These are phyloP conservation scores for Colletotrichum coccodes DNA, from an alignment of 2,329 filamentous ascomycete species.

Conservation along the genomic window DNA sequence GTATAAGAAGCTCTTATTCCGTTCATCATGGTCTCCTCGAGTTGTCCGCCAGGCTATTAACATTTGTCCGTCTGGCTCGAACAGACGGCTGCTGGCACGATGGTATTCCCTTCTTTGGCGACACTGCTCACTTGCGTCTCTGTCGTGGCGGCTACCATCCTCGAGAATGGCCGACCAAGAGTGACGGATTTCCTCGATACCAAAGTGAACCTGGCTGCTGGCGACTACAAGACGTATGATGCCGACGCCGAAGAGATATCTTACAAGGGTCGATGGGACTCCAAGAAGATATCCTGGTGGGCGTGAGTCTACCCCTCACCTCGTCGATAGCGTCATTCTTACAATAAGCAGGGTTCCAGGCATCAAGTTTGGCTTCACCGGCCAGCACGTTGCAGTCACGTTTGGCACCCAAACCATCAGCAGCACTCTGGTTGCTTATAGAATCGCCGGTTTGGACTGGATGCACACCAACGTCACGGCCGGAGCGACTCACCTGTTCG, in stretches of 20 bases:
- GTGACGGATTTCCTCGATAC: conserved; percentile 53
- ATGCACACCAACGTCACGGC: conserved; percentile 69
- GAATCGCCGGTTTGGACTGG: conserved; percentile 69
- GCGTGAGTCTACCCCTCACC: conserved; percentile 52
- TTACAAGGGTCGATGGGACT: conserved; percentile 73
- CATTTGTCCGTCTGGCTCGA: not conserved
- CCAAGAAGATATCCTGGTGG: conserved; percentile 69
- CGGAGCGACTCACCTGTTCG: conserved; percentile 64
- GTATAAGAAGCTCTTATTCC: not conserved
- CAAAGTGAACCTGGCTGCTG: conserved; percentile 43
- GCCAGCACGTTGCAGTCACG: conserved; percentile 60
- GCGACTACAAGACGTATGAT: conserved; percentile 55
- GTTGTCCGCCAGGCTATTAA: not conserved
- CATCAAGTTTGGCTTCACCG: conserved; percentile 65
- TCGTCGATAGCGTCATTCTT: conserved; percentile 13
- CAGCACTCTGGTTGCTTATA: conserved; percentile 64
- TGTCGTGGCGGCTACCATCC: conserved; percentile 42
- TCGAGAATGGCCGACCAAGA: conserved; percentile 54
- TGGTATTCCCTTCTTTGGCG: conserved; percentile 18
- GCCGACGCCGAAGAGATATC: conserved; percentile 64
- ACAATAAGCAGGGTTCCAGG: conserved; percentile 54
- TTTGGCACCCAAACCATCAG: conserved; percentile 63
- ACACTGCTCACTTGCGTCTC: conserved; percentile 36
- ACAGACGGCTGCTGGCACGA: not conserved
- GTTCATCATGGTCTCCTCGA: not conserved